Base-by-base conservation (phyloP, 768 basidiomycete species). In the Lentinula lateritia region DNA sequence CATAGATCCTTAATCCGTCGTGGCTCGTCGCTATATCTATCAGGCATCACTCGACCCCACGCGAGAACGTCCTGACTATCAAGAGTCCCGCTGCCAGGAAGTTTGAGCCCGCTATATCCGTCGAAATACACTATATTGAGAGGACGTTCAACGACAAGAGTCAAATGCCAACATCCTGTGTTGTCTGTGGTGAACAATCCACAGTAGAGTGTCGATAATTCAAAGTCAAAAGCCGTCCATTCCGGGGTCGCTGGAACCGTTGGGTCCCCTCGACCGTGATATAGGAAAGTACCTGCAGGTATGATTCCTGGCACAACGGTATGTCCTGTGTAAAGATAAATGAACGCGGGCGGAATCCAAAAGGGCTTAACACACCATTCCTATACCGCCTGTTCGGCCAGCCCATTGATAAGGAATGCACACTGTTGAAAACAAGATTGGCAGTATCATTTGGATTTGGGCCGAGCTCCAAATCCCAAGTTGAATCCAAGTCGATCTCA, bases 1-100 rank as follows among this genome's bases (percentile, higher is more conserved):
- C 77, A 78, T 2, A 77, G 38, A 20, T 67, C 62, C 13, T 43
- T 4, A 28, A 74, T 71, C 28, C 75, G 66, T 36, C 66, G 52
- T n/a, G 13, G 5, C 8, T 78, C 74, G 0, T 65, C 61, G 1
- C 18, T 18, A 10, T 3, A 46, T 55, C 63, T 63, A 7, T 68
- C 69, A 2, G 68, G 69, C 6, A 52, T 42, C 32, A 60, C 41
- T 35, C 63, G 52, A 4, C 72, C 72, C 74, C 75, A 75, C 0
- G 63, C 39, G 20, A 78, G 18, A 2, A 78, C 45, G 63, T 77
- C 77, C 58, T 78, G 76, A 0, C 68, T 64, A 45, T 78, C 76
- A 66, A 75, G 60, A 0, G 72, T 61, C 5, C 76, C 75, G 0
- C 71, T 60, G 2, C 76, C 75, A 16, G 34, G n/a, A 63, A 74